Conservation (phyloP, 768 basidiomycete genomes). For the Steccherinum ochraceum region DNA sequence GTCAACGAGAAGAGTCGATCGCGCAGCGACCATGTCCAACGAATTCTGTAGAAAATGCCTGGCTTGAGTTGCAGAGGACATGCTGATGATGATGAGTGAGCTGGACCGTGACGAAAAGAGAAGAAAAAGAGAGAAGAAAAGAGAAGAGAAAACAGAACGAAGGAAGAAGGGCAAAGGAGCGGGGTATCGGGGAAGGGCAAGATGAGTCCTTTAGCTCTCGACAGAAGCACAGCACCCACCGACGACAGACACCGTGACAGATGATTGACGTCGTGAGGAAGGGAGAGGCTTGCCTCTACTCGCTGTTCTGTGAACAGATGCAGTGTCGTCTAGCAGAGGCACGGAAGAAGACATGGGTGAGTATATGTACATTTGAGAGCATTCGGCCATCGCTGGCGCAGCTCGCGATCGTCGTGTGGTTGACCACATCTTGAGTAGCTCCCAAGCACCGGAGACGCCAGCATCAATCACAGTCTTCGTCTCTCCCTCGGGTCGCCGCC, state of each 20-base stretch:
- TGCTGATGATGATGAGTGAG: slow-evolving; percentile 7
- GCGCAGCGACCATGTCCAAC: slow-evolving; percentile 24
- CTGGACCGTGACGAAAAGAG: slow-evolving; percentile 1
- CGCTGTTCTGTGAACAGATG: neutral
- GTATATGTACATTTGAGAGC: too few relatives aligned
- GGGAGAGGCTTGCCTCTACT: neutral
- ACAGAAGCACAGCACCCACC: slow-evolving; percentile 4
- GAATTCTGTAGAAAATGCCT: slow-evolving; percentile 20
- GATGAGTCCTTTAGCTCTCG: slow-evolving; percentile 2
- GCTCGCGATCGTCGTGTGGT: too few relatives aligned
- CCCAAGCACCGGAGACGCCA: too few relatives aligned
- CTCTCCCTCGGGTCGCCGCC: too few relatives aligned
- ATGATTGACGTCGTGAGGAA: slow-evolving; percentile 13
- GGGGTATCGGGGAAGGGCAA: neutral
- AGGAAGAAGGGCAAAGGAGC: slow-evolving; percentile 9
- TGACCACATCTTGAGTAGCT: too few relatives aligned
- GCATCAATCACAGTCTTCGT: too few relatives aligned
- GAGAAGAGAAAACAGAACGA: slow-evolving; percentile 4
- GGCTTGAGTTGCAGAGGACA: slow-evolving; percentile 13
- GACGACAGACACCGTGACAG: slow-evolving; percentile 7
- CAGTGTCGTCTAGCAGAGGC: neutral
- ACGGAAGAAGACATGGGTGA: too few relatives aligned
- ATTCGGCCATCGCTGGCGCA: too few relatives aligned
- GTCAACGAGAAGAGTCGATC: slow-evolving; percentile 18
- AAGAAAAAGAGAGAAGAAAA: slow-evolving; percentile 7